phyloP scores from a whole-genome alignment of 345 rosid species.

The Arabis alpina region DNA sequence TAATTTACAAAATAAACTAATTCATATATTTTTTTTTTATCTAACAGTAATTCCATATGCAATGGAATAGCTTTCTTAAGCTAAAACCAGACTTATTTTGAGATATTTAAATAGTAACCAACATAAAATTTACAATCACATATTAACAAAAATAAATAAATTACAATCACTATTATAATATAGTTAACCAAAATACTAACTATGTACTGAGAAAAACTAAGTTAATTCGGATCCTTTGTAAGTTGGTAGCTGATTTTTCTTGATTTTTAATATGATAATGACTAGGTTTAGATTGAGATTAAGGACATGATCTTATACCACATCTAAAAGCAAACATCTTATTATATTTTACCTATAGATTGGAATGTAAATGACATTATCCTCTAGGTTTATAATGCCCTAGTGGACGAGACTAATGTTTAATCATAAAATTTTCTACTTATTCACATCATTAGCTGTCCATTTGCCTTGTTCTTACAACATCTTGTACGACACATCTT shows the following conservation, averaged over 20 bases:
- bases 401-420: slow-evolving; percentile 28
- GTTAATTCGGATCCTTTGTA: slow-evolving; percentile 8
- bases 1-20: neutral
- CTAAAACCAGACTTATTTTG: neutral
- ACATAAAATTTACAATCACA: slow-evolving; percentile 6
- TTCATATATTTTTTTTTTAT: no score
- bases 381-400: neutral
- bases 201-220: neutral
- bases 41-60: no score
- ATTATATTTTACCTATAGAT: neutral
- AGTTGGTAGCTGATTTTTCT: neutral
- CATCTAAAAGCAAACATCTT: slow-evolving; percentile 15
- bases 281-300: slow-evolving; percentile 5
- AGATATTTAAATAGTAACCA: neutral
- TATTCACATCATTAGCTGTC: slow-evolving; percentile 37
- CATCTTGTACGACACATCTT: neutral
- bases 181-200: neutral
- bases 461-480: slow-evolving; percentile 21
- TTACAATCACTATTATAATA: neutral
- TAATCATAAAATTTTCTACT: slow-evolving; percentile 6
- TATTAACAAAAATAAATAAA: neutral
- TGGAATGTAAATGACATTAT: slow-evolving; percentile 27
- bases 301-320: slow-evolving; percentile 2
- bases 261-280: slow-evolving; percentile 10
- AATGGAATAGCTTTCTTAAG: no score